phyloP scores from a whole-genome alignment of 352 stramenopile genomes.

The Globisporangium solare region DNA sequence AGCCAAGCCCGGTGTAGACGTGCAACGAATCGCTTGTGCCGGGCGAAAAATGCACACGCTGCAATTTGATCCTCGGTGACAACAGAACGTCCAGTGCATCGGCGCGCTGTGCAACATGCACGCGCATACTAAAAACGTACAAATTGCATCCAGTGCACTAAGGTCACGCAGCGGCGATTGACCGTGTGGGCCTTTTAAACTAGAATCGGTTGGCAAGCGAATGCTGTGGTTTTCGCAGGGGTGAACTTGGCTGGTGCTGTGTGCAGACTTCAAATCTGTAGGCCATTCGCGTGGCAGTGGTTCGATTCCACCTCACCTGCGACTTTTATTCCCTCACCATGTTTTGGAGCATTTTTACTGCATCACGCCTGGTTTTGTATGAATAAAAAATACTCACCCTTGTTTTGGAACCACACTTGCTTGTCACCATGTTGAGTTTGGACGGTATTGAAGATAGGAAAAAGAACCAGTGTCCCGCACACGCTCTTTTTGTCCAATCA shows the following conservation, averaged over 20 bases:
- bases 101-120: no score
- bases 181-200: slow-evolving; percentile 2
- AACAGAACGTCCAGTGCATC: no score
- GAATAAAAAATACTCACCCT: not conserved
- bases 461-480: not conserved
- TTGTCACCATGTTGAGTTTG: not conserved
- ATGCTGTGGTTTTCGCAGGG: slow-evolving; percentile 28
- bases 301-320: slow-evolving; percentile 90
- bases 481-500: not conserved
- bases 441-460: slow-evolving; percentile 1
- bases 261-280: slow-evolving; percentile 93
- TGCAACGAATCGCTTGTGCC: no score
- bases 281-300: slow-evolving; percentile 86
- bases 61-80: no score
- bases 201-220: not conserved
- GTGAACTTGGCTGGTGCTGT: slow-evolving; percentile 89
- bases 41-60: no score
- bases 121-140: no score
- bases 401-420: no score
- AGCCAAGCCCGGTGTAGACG: no score
- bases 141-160: no score
- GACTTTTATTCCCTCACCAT: slow-evolving; percentile 29
- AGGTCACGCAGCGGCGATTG: no score
- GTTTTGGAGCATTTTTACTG: slow-evolving; percentile 13
- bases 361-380: not conserved